A percentile compares a stretch with the other conserved stretches of the same genome.
These are phyloP conservation scores for Populus trichocarpa DNA, from an alignment of 441 rosid species.

Conservation along the genomic window DNA sequence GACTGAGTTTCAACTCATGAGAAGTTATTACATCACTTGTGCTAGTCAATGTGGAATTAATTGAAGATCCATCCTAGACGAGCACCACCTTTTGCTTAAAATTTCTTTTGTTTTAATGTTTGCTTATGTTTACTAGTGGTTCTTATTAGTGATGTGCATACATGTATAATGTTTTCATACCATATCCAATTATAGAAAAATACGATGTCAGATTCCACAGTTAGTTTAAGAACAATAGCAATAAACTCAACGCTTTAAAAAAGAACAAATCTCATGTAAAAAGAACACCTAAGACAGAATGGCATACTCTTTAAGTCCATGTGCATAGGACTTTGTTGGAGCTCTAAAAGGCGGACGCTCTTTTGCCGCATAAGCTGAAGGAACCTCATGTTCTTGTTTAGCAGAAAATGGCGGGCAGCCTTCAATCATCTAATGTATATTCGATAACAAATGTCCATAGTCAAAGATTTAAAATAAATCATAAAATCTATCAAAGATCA, in stretches of 20 bases:
- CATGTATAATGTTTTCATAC: background rate
- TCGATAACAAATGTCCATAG: conserved; percentile 16
- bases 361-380: conserved; percentile 43
- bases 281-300: background rate
- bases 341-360: conserved; percentile 72
- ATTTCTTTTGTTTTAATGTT: background rate
- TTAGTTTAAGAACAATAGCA: background rate
- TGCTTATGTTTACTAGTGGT: background rate
- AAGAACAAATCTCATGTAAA: background rate
- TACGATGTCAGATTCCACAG: background rate
- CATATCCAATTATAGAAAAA: background rate
- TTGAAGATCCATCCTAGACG: background rate
- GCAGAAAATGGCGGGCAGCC: conserved; percentile 69
- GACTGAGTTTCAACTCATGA: background rate
- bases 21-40: background rate
- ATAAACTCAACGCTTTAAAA: background rate
- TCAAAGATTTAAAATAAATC: background rate
- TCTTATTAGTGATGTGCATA: background rate
- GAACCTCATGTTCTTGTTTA: conserved; percentile 65
- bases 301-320: conserved; percentile 81
- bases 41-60: background rate
- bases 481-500: background rate
- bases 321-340: conserved; percentile 66
- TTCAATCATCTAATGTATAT: conserved; percentile 70
- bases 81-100: background rate